A percentile compares a stretch with the other conserved stretches of the same genome.
Evolutionary conservation across 148 eudicot genomes (phyloP).

Genomic region (Amaranthus hypochondriacus): DNA sequence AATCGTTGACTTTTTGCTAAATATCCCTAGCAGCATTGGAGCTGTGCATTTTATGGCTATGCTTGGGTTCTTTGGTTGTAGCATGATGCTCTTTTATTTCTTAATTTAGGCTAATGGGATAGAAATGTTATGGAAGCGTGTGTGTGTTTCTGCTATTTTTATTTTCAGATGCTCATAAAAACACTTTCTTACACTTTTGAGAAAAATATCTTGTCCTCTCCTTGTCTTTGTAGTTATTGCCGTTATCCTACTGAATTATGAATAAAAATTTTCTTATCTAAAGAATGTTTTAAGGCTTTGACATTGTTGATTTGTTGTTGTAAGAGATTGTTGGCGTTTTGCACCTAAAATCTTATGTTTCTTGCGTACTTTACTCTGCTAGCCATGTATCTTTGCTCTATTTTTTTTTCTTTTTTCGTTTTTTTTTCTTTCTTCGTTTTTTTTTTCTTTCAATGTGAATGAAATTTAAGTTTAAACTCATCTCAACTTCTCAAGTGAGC

Average conservation of each 20-base stretch:
- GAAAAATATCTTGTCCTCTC: not conserved
- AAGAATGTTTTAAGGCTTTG: too few species aligned
- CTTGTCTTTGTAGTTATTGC: not conserved
- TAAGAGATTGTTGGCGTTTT: too few species aligned
- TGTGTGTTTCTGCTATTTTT: not conserved
- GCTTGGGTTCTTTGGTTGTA: too few species aligned
- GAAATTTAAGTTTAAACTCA: not conserved
- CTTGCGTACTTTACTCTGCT: too few species aligned
- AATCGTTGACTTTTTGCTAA: too few species aligned
- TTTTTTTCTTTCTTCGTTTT: not conserved
- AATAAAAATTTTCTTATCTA: too few species aligned
- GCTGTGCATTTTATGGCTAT: too few species aligned
- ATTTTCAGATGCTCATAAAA: not conserved
- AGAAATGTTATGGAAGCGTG: not conserved
- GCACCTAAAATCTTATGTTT: too few species aligned
- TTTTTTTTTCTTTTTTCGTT: not conserved
- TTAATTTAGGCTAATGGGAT: not conserved
- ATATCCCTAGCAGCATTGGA: too few species aligned
- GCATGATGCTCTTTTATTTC: too few species aligned
- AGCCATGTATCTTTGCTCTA: not conserved
- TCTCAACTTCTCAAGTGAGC: not conserved
- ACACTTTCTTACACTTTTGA: not conserved
- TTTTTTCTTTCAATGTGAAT: not conserved
- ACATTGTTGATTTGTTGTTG: too few species aligned
- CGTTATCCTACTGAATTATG: too few species aligned